Percentiles rank a stretch among this genome's conserved stretches.
Evolutionary conservation across 495 filamentous ascomycete species (phyloP).

Genomic region (Penicillium robsamsonii): DNA sequence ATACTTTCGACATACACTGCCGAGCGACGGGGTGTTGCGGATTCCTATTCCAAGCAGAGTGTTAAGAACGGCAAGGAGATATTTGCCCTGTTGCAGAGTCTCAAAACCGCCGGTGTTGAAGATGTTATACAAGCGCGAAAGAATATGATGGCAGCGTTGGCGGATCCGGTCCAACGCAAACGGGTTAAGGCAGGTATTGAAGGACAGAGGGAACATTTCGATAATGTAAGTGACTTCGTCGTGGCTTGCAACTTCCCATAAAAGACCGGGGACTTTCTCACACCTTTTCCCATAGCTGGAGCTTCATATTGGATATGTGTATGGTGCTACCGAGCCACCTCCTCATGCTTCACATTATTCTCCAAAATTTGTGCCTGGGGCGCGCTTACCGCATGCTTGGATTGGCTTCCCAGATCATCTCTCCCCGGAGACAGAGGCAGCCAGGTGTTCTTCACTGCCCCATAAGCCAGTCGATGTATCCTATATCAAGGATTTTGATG

Average conservation of each 20-base stretch:
- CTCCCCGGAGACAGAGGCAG: neutral
- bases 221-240: constrained; percentile 19
- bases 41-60: constrained; percentile 28
- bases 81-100: constrained; percentile 22
- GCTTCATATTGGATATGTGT: constrained; percentile 33
- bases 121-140: constrained; percentile 10
- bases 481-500: constrained; percentile 22
- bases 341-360: constrained; percentile 24
- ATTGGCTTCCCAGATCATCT: constrained; percentile 2
- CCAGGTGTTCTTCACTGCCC: neutral
- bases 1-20: constrained; percentile 19
- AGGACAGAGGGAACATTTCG: constrained; percentile 29
- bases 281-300: constrained; percentile 11
- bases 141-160: constrained; percentile 6
- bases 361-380: constrained; percentile 21
- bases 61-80: constrained; percentile 34
- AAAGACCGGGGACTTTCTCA: neutral
- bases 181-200: constrained; percentile 20
- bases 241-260: neutral
- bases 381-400: constrained; percentile 29
- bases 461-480: constrained; percentile 17
- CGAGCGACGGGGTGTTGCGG: constrained; percentile 27
- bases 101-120: constrained; percentile 22
- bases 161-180: constrained; percentile 6
- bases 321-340: constrained; percentile 24